phyloP scores from a whole-genome alignment of 345 rosid species.

The Noccaea bulbosa region DNA sequence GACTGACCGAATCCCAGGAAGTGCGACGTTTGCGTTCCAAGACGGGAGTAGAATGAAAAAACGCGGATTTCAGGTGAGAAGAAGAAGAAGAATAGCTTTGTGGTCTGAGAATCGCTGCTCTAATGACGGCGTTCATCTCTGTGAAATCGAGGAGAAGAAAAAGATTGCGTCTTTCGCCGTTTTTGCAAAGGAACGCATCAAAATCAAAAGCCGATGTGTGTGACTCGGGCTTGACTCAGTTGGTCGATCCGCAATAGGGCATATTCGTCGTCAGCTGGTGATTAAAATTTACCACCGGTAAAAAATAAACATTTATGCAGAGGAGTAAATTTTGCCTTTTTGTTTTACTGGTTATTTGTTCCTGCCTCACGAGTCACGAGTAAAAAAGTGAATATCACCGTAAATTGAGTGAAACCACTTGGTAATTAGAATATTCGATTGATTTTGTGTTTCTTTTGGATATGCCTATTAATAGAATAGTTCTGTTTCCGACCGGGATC shows the following conservation, averaged over 20 bases:
- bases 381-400: constrained; percentile 1
- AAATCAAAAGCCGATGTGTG: constrained; percentile 28
- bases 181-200: constrained; percentile 10
- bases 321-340: background rate
- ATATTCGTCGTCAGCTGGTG: background rate
- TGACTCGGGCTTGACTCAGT: constrained; percentile 46
- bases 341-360: background rate
- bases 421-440: constrained; percentile 12
- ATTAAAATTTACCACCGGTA: constrained; percentile 16
- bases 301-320: background rate
- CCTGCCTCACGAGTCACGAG: constrained; percentile 36
- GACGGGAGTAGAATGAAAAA: constrained; percentile 69
- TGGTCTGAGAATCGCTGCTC: constrained; percentile 50
- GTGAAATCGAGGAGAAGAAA: constrained; percentile 19
- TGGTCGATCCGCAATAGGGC: constrained; percentile 4
- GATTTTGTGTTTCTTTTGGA: constrained; percentile 2
- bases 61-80: constrained; percentile 39
- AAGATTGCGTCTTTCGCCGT: constrained; percentile 26
- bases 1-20: constrained; percentile 51
- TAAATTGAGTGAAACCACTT: constrained; percentile 20
- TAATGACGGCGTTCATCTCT: constrained; percentile 50
- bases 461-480: background rate
- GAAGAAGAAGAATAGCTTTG: constrained; percentile 32
- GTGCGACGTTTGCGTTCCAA: constrained; percentile 63
- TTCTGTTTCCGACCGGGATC: background rate